Percentiles rank a stretch among this genome's conserved stretches.
Evolutionary conservation across 345 rosid genomes (phyloP).

Genomic region (Ceriops zippeliana): DNA sequence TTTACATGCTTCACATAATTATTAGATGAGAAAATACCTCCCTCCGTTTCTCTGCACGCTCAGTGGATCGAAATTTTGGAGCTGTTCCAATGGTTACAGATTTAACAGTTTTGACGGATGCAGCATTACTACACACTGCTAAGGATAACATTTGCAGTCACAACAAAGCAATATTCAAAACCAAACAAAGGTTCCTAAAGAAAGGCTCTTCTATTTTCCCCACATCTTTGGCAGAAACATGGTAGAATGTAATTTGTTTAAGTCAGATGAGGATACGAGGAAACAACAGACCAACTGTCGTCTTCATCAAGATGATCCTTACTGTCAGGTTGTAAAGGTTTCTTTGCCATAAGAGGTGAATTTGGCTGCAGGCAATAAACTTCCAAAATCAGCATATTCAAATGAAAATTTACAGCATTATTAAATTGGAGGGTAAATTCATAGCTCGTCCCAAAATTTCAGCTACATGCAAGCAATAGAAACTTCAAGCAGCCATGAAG

Average conservation of each 20-base stretch:
- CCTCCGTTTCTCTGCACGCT: conserved; percentile 84
- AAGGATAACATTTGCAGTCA: conserved; percentile 42
- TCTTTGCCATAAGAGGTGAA: conserved; percentile 51
- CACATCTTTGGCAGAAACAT: not conserved
- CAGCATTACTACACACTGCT: conserved; percentile 59
- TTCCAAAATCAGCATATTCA: too few species aligned
- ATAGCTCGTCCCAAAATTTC: too few species aligned
- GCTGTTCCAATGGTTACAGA: conserved; percentile 79
- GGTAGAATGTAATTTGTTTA: not conserved
- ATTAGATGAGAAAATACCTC: conserved; percentile 47
- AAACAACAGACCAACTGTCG: conserved; percentile 72
- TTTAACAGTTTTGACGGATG: conserved; percentile 57
- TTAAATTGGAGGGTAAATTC: too few species aligned
- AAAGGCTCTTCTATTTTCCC: too few species aligned
- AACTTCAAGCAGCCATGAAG: too few species aligned
- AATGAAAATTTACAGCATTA: too few species aligned
- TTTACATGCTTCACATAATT: not conserved
- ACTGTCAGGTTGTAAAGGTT: conserved; percentile 45
- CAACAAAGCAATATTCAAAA: conserved; percentile 4
- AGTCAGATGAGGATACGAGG: conserved; percentile 73
- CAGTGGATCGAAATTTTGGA: conserved; percentile 72
- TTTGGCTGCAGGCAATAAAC: conserved; percentile 35
- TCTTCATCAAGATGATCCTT: conserved; percentile 74
- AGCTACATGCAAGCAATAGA: too few species aligned
- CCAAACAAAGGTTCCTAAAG: not conserved